phyloP scores from a whole-genome alignment of 108 stramenopile genomes.

The Nitzschia palea region DNA sequence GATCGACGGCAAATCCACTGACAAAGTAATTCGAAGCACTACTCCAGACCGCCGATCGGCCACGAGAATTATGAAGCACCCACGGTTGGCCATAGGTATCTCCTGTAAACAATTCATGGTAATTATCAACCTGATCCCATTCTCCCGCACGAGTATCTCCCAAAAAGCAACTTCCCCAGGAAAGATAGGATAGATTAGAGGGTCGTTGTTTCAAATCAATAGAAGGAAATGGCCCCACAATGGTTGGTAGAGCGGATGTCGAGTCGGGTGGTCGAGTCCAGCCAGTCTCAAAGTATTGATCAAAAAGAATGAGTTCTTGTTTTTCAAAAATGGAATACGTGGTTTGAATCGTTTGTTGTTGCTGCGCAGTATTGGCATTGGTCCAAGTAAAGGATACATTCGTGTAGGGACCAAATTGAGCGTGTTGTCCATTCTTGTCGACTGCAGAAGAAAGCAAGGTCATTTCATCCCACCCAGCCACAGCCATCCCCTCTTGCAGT shows the following conservation, averaged over 20 bases:
- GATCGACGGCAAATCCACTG: constrained; percentile 12
- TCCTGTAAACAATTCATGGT: background rate
- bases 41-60: constrained; percentile 10
- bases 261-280: background rate
- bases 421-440: too few relatives aligned
- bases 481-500: too few relatives aligned
- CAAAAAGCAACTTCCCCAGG: constrained; percentile 2
- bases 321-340: constrained; percentile 5
- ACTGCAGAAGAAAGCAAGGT: too few relatives aligned
- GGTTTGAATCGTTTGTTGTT: background rate
- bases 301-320: constrained; percentile 7
- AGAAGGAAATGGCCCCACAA: constrained; percentile 2
- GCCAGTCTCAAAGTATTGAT: constrained; percentile 1
- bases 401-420: constrained; percentile 7
- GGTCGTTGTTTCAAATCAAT: background rate
- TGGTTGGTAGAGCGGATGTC: background rate
- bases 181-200: background rate
- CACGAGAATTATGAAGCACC: background rate
- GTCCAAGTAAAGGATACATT: constrained; percentile 1
- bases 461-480: too few relatives aligned
- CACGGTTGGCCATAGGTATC: constrained; percentile 9
- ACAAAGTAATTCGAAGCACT: constrained; percentile 8
- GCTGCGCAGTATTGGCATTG: background rate
- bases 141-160: background rate
- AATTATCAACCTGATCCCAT: background rate